A percentile compares a stretch with the other conserved stretches of the same genome.
Evolutionary conservation across 176 grass and related monocot genomes (phyloP).

Genomic region (Musa itinerans): DNA sequence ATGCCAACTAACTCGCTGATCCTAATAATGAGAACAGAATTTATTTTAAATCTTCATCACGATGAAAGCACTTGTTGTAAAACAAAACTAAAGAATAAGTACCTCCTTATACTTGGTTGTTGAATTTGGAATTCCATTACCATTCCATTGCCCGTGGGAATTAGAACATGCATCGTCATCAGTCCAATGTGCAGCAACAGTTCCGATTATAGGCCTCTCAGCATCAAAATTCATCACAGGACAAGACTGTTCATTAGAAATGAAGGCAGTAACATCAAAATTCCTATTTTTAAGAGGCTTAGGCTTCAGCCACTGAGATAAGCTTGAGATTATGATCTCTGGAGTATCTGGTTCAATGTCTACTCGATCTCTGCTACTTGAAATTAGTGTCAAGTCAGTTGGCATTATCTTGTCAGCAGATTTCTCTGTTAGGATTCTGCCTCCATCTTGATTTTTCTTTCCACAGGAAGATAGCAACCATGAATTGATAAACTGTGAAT

Average conservation of each 20-base stretch:
- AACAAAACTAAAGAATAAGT: background rate
- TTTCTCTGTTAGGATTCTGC: conserved; percentile 17
- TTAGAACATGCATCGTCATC: conserved; percentile 12
- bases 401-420: conserved; percentile 1
- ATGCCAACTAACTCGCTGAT: conserved; percentile 66
- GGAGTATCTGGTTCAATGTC: conserved; percentile 28
- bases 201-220: conserved; percentile 16
- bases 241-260: background rate
- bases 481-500: conserved; percentile 19
- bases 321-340: conserved; percentile 29
- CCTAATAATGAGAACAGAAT: conserved; percentile 32
- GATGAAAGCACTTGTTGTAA: too few relatives aligned
- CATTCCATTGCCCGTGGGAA: conserved; percentile 26
- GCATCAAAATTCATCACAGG: conserved; percentile 6
- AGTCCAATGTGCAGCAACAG: conserved; percentile 27
- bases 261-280: background rate
- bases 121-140: conserved; percentile 72
- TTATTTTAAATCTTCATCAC: conserved; percentile 5
- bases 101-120: conserved; percentile 71
- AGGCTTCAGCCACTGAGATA: conserved; percentile 46
- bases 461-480: conserved; percentile 13
- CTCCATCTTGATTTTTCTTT: conserved; percentile 13
- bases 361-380: conserved; percentile 14
- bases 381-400: background rate
- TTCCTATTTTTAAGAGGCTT: conserved; percentile 12